Base-by-base conservation (phyloP, 495 filamentous ascomycete genomes). In the Penicillium riverlandense region DNA sequence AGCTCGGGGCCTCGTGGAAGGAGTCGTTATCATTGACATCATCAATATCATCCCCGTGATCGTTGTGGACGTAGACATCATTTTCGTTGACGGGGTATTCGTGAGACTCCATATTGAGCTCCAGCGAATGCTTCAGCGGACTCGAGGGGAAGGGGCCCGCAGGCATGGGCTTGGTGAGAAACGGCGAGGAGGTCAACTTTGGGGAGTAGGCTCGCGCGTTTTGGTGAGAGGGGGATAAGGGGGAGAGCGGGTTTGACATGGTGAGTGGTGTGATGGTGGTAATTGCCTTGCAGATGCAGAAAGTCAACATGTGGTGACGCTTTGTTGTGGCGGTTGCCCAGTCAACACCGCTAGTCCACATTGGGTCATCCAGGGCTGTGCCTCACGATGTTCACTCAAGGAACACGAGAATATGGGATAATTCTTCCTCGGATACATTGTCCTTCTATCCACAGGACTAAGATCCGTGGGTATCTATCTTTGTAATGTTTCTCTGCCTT, bases 241-340 rank as follows among this genome's bases (percentile, higher is more conserved):
- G 70, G 10, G 70, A 72, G 11, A 74, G 57, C 38, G 70, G 65
- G 44, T 66, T 61, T 14, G 67, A 59, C 73, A 75, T 77, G 41
- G 11, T 36, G 45, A 22, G 15, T 43, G 8, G 38, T 12, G 2
- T 11, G 27, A 40, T 8, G n/a, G 22, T 22, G 13, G 27, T 31
- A 29, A 13, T 11, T 29, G 27, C 22, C 12, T 28, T 22, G 38
- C 37, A 31, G 35, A 10, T 51, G 54, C 57, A 55, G 58, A 50
- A 44, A 53, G 49, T 48, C 30, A 53, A 45, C 22, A 22, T 4
- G 22, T 22, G 22, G 22, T 22, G 22, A 22, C 4, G 38, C 55
- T 59, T 56, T 45, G 41, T 34, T 47, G 52, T 49, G 37, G 48
- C 49, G 40, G 67, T 71, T 69, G 64, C 65, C 56, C 44, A 55